Conservation (phyloP, 257 asterid genomes). For the Ligustrum vulgare region DNA sequence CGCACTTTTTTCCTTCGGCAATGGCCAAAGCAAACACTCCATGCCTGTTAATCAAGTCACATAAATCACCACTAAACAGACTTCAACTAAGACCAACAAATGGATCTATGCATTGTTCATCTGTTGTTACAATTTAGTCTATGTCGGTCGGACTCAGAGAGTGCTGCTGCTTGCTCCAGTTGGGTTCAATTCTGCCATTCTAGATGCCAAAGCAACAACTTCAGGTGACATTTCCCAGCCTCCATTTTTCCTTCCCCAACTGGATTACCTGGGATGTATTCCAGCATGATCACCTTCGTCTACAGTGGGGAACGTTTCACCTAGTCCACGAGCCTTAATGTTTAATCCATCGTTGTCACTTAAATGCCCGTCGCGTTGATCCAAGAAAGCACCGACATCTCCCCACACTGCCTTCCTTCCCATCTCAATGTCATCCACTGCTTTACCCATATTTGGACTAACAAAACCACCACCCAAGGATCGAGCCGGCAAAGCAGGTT, state of each 20-base stretch:
- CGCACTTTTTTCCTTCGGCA: slow-evolving; percentile 33
- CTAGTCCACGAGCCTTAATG: slow-evolving; percentile 48
- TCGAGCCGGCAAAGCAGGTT: slow-evolving; percentile 51
- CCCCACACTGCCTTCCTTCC: slow-evolving; percentile 96
- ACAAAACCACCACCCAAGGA: slow-evolving; percentile 72
- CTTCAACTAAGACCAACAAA: slow-evolving; percentile 24
- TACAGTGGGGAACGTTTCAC: slow-evolving; percentile 68
- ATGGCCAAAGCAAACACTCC: slow-evolving; percentile 30
- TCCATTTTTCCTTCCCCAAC: slow-evolving; percentile 96
- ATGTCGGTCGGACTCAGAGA: slow-evolving; percentile 38
- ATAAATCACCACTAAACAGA: slow-evolving; percentile 31
- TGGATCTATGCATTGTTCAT: neutral
- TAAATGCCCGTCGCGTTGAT: slow-evolving; percentile 58
- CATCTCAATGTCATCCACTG: slow-evolving; percentile 77
- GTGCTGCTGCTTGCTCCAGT: slow-evolving; percentile 59
- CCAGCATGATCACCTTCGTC: slow-evolving; percentile 85
- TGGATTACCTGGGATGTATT: slow-evolving; percentile 71
- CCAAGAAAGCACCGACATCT: slow-evolving; percentile 59
- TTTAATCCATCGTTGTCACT: slow-evolving; percentile 59
- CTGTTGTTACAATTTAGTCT: slow-evolving; percentile 6
- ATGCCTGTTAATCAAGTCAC: slow-evolving; percentile 31
- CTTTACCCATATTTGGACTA: slow-evolving; percentile 89
- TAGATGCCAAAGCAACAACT: slow-evolving; percentile 83
- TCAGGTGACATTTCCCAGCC: slow-evolving; percentile 99
- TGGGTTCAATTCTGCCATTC: slow-evolving; percentile 71